Evolutionary conservation across 2,329 filamentous ascomycete genomes (phyloP), one percentile per base, ranked within the genome.

Genomic region (Neonectria faginata): DNA sequence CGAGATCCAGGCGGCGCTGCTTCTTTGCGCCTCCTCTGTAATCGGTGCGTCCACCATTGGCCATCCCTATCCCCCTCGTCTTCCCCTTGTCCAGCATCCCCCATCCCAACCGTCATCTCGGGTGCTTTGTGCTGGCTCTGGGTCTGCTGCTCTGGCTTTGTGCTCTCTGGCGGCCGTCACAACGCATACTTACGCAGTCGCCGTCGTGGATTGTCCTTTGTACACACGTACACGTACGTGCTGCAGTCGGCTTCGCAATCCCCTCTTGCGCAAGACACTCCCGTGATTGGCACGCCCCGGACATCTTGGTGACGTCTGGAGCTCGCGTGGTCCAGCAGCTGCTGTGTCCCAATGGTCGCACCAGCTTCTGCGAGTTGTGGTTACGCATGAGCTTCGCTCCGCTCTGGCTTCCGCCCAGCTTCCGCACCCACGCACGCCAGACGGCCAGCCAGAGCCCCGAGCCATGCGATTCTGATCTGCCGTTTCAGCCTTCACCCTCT

Each of bases 331-430:
- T 61, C 62, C 50, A 44, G 57, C 58, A 59, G 48, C 59, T 66
- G 62, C 66, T 61, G 69, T 70, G 62, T 64, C 39, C 57, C 56
- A 62, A 66, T 68, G 60, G 64, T 53, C 42, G 58, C 59, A 70
- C 69, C 64, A 55, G 57, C 63, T 69, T 60, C 66, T 69, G 62
- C 61, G 60, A 71, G 62, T 65, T 55, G 48, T 65, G 64, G 70
- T 73, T 68, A 68, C 72, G 62, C 71, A 74, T 64, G 66, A 68
- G 70, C 69, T 67, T 64, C 53, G 67, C 62, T 67, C 67, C 68
- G 68, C 52, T 57, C 67, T 64, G 53, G 64, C 63, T 63, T 67
- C 59, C 62, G 64, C 57, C 66, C 57, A 67, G 52, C 67, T 71
- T 48, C 68, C 62, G 58, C 60, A 41, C 66, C 22, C 5, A 25